Evolutionary conservation across 352 stramenopile genomes (phyloP).

Genomic region (Thalassiosira hispida): DNA sequence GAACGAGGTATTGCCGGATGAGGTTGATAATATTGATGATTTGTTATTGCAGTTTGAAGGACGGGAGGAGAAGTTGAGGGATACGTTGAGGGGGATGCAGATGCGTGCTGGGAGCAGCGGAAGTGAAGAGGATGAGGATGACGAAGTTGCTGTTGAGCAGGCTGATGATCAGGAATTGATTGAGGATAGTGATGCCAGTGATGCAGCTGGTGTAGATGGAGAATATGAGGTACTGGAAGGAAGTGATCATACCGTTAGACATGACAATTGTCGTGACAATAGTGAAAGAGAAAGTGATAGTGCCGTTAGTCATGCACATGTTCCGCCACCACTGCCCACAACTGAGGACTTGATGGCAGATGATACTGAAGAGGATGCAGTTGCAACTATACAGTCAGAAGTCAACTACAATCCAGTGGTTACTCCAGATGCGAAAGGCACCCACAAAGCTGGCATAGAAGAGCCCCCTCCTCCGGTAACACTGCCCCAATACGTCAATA

Average conservation of each 20-base stretch:
- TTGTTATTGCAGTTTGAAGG: slow-evolving; percentile 20
- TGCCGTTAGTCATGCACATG: no score
- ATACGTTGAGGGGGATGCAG: neutral
- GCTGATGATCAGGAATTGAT: neutral
- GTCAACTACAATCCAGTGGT: neutral
- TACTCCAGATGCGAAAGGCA: no score
- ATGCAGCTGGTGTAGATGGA: neutral
- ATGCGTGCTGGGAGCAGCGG: neutral
- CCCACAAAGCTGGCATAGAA: no score
- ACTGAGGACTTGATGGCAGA: no score
- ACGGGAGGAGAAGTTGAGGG: slow-evolving; percentile 16
- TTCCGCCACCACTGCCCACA: no score
- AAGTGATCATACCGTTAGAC: no score
- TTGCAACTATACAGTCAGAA: neutral
- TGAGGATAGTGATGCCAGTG: neutral
- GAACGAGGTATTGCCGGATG: slow-evolving; percentile 3
- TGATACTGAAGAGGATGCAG: neutral
- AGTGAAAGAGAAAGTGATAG: no score
- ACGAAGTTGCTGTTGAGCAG: neutral
- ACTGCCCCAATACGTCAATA: no score
- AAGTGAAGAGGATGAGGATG: neutral
- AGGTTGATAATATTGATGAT: slow-evolving; percentile 20
- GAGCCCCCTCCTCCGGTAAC: no score
- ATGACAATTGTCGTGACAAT: no score
- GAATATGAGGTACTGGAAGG: no score